A percentile compares a stretch with the other conserved stretches of the same genome.
Evolutionary conservation across 768 basidiomycete genomes (phyloP).

Genomic region (Paxillus ammoniavirescens): DNA sequence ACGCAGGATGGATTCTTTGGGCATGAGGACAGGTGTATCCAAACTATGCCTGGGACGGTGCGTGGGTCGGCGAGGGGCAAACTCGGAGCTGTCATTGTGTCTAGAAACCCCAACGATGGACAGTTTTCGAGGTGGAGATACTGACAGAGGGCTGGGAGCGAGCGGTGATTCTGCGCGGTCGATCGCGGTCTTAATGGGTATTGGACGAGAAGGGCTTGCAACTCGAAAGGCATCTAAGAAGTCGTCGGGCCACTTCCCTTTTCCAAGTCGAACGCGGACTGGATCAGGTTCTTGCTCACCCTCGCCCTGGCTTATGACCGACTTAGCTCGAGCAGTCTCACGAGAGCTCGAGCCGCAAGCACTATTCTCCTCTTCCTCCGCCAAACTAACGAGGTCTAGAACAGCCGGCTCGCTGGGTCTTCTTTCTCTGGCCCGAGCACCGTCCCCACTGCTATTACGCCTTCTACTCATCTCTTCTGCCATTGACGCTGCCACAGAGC

Average conservation of each 20-base stretch:
- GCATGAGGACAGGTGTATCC: constrained; percentile 48
- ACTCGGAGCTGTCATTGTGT: constrained; percentile 47
- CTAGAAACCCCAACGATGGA: constrained; percentile 48
- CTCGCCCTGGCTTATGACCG: constrained; percentile 19
- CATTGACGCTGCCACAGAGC: constrained; percentile 50
- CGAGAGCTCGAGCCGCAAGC: constrained; percentile 49
- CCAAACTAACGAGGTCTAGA: constrained; percentile 63
- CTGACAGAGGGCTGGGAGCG: constrained; percentile 35
- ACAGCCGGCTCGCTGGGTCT: constrained; percentile 60
- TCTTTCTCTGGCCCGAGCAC: constrained; percentile 48
- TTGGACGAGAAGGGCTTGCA: constrained; percentile 26
- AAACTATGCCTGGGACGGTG: constrained; percentile 67
- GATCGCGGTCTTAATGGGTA: constrained; percentile 22
- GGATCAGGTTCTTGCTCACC: constrained; percentile 29
- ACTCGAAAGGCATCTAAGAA: constrained; percentile 60
- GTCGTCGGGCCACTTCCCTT: constrained; percentile 85
- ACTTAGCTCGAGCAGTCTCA: constrained; percentile 24
- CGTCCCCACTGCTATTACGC: constrained; percentile 26
- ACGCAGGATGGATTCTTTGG: constrained; percentile 46
- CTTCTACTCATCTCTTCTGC: constrained; percentile 40
- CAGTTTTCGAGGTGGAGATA: constrained; percentile 54
- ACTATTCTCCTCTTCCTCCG: constrained; percentile 63
- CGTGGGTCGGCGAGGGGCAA: constrained; percentile 50
- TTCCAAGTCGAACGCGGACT: constrained; percentile 55
- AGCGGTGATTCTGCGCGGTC: constrained; percentile 22